These are phyloP conservation scores for Thyridium curvatum DNA, from an alignment of 2,329 filamentous ascomycete species.

Conservation along the genomic window DNA sequence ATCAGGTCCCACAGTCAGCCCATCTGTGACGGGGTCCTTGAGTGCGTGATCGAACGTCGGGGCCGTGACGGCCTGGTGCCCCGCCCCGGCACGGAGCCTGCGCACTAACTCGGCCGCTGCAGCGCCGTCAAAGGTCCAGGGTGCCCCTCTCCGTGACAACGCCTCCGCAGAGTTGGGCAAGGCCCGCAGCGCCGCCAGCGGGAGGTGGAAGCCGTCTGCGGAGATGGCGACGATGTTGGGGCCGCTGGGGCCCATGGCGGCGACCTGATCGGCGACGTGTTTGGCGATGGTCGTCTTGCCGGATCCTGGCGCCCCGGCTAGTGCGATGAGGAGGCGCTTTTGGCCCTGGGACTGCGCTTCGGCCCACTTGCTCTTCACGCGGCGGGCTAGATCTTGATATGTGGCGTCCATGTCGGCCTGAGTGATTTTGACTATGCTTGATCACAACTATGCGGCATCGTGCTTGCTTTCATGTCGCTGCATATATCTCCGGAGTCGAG, in stretches of 20 bases:
- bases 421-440: neutral
- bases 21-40: slow-evolving; percentile 14
- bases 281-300: slow-evolving; percentile 16
- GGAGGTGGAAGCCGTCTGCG: slow-evolving; percentile 21
- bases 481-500: no score
- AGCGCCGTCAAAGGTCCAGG: slow-evolving; percentile 23
- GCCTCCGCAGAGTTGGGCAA: slow-evolving; percentile 23
- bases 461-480: no score
- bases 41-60: slow-evolving; percentile 16
- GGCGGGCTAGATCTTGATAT: slow-evolving; percentile 15
- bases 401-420: slow-evolving; percentile 14
- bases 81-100: slow-evolving; percentile 7
- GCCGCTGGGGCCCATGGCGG: neutral
- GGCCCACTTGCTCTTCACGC: slow-evolving; percentile 13
- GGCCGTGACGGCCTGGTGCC: slow-evolving; percentile 4
- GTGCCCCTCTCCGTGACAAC: slow-evolving; percentile 20
- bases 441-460: no score
- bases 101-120: slow-evolving; percentile 13
- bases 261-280: slow-evolving; percentile 8
- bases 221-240: slow-evolving; percentile 14
- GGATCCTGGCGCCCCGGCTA: slow-evolving; percentile 15
- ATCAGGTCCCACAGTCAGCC: slow-evolving; percentile 7
- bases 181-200: slow-evolving; percentile 14
- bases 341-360: slow-evolving; percentile 6
- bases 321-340: slow-evolving; percentile 10